Evolutionary conservation across 345 rosid species (phyloP).

Genomic region (Acer yangbiense): DNA sequence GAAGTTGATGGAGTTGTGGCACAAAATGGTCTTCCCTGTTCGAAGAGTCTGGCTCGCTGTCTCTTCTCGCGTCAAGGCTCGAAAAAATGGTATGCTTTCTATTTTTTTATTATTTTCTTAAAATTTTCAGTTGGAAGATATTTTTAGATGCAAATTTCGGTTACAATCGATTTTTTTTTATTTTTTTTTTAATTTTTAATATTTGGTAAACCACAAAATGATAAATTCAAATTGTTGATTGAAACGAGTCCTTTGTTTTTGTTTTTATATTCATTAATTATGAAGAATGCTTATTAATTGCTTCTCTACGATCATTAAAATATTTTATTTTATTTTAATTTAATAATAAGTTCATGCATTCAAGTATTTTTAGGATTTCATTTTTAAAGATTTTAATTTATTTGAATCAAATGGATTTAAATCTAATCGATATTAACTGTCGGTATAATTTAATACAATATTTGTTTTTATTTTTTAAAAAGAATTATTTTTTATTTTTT

Average conservation of each 20-base stretch:
- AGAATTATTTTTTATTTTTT: neutral
- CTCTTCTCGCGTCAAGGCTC: conserved; percentile 53
- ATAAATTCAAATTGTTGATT: no score
- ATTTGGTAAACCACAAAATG: no score
- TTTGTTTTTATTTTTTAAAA: no score
- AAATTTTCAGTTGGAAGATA: neutral
- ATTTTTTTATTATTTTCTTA: neutral
- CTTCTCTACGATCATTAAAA: no score
- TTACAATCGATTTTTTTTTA: neutral
- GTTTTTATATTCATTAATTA: neutral
- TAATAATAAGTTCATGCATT: no score
- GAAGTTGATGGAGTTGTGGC: conserved; percentile 52
- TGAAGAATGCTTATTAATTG: no score
- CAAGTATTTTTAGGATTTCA: neutral
- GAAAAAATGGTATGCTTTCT: conserved; percentile 41
- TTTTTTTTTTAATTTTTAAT: neutral
- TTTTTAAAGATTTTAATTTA: neutral
- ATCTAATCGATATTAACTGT: no score
- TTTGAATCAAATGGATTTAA: no score
- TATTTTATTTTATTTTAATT: no score
- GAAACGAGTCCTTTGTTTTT: no score
- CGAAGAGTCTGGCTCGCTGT: conserved; percentile 47
- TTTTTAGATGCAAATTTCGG: neutral
- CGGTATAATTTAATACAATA: no score
- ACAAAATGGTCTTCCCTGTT: conserved; percentile 59